Base-by-base conservation (phyloP, 768 basidiomycete genomes). In the Galerina sulciceps region DNA sequence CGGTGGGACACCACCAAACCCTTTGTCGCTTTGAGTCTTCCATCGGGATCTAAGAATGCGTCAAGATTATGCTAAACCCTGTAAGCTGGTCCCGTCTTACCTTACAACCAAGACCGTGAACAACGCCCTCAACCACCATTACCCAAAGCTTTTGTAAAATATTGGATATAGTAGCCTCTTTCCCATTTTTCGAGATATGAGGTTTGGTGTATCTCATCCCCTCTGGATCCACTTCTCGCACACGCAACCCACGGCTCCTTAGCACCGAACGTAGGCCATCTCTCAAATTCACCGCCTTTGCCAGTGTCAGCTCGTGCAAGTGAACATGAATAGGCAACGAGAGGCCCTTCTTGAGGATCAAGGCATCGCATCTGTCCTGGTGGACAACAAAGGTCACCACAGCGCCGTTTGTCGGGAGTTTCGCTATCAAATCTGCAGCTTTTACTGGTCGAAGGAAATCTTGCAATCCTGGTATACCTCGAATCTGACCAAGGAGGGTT, bases 341-440 rank as follows among this genome's bases (percentile, higher is more conserved):
- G 18, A 13, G 15, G 10, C 22, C 34, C n/a, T 8, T n/a, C 8
- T 11, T 34, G 23, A 78, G 65, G 13, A 77, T 69, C 17, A 80
- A 34, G 1, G 75, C 78, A 58, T 80, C 75, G 41, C 75, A 79
- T 10, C 75, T 65, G 41, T 15, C 48, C 13, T 36, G 15, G 55
- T 67, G 57, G 18, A 68, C 54, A 35, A 78, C 78, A 43, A 79
- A 62, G 14, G 80, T 54, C 17, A 77, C n/a, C n/a, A n/a, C n/a
- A n/a, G n/a, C 70, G 10, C 74, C 73, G 1, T 58, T 65, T 2
- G 52, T n/a, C 18, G 57, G 49, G 1, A 74, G 68, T 31, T 66
- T 66, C 3, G n/a, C 46, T 18, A 54, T 57, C 14, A 75, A 43
- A n/a, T 58, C 44, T 14, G 62, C 57, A 35, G 63, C 62, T 20